Base-by-base conservation (phyloP, 1,139 yeast species). In the Diutina rugosa region DNA sequence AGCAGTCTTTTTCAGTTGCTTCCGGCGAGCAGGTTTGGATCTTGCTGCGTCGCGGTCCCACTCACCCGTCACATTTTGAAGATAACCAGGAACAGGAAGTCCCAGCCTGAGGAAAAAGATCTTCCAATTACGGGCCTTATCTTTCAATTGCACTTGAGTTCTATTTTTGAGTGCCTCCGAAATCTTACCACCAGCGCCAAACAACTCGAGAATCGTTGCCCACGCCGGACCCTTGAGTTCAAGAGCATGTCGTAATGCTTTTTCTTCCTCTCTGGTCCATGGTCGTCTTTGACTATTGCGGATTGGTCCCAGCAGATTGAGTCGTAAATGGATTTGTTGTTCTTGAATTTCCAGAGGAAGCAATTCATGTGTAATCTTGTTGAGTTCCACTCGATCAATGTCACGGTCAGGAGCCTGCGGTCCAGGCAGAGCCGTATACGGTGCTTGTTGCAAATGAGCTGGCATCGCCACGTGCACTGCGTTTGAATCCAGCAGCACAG, bases 71-170 rank as follows among this genome's bases (percentile, higher is more conserved):
- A 91, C 98, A 61, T 85, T 84, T 57, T 74, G 76, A 61, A 93
- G 73, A 64, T 89, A 91, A 3, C 78, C 82, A 0, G 98, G 98
- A 5, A 91, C 81, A 6, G 88, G 82, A 55, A 81, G 70, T 4
- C 84, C 84, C 58, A 82, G 78, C 65, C 90, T 87, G 59, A 90
- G 72, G 67, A 86, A 90, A 61, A 86, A 85, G 78, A 89, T 80
- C 68, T 91, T 93, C 89, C 97, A 87, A 66, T 93, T 93, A 61
- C 98, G 79, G 0, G 98, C 98, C 66, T 93, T 93, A 67, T 93
- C 99, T 67, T 93, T 93, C 58, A 93, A 76, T 67, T 91, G 98
- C 12, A 91, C 90, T 66, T 90, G 96, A 12, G 87, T 85, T 65
- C 98, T 77, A 65, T 90, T 88, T 67, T 89, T 91, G 62, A 93